phyloP scores from a whole-genome alignment of 148 eudicot species.

The Rhododendron molle region DNA sequence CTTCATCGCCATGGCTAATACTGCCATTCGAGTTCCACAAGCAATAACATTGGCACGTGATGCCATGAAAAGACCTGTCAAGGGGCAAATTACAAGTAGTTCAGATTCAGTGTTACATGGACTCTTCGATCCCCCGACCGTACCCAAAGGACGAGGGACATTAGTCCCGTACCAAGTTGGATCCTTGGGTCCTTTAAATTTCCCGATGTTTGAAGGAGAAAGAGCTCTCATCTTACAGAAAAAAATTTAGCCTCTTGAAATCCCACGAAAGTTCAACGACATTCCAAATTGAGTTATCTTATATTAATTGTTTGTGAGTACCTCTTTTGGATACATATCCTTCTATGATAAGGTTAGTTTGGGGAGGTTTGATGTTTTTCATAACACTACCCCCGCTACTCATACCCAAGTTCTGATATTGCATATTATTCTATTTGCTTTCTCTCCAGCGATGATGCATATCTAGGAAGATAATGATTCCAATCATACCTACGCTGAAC shows the following conservation, averaged over 20 bases:
- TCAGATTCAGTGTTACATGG: neutral
- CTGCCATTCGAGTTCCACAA: constrained; percentile 36
- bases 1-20: constrained; percentile 32
- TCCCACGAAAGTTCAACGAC: neutral
- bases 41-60: constrained; percentile 37
- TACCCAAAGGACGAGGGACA: neutral
- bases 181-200: neutral
- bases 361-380: neutral
- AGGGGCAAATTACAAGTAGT: neutral
- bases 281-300: neutral
- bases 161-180: neutral
- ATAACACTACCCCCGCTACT: neutral
- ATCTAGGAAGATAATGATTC: neutral
- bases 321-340: neutral
- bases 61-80: constrained; percentile 51
- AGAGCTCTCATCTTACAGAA: neutral
- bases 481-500: constrained; percentile 51
- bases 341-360: neutral
- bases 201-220: too few relatives aligned
- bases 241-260: neutral
- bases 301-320: neutral
- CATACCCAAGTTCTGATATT: neutral
- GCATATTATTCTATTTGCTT: neutral
- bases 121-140: neutral
- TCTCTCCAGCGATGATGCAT: neutral